Conservation (phyloP, 2,329 filamentous ascomycete genomes). For the Calonectria fujianensis region DNA sequence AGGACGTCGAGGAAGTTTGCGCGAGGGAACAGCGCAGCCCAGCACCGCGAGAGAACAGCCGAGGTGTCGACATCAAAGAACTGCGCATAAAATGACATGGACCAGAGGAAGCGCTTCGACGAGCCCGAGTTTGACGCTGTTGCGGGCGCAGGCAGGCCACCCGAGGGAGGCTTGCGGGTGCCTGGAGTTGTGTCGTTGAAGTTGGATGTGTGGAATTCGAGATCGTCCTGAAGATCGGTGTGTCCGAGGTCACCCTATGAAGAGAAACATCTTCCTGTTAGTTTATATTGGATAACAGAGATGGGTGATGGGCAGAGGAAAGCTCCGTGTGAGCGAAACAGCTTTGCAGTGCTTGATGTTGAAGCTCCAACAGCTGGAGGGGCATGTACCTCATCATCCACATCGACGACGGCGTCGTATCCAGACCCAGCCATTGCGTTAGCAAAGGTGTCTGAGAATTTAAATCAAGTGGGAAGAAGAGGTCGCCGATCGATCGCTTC, state of each 20-base stretch:
- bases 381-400: conserved; percentile 88
- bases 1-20: conserved; percentile 97
- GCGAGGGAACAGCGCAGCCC: conserved; percentile 90
- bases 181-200: conserved; percentile 78
- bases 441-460: conserved; percentile 24
- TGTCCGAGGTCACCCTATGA: conserved; percentile 95
- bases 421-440: conserved; percentile 85
- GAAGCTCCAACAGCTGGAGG: conserved; percentile 42
- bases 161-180: conserved; percentile 68
- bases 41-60: conserved; percentile 90
- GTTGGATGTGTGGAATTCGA: conserved; percentile 97
- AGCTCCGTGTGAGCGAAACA: conserved; percentile 12
- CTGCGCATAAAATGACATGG: conserved; percentile 93
- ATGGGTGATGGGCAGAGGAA: neutral
- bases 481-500: neutral
- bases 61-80: conserved; percentile 99
- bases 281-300: neutral
- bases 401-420: conserved; percentile 98
- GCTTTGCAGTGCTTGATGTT: conserved; percentile 29
- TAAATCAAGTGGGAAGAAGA: neutral
- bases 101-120: conserved; percentile 95
- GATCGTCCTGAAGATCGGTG: conserved; percentile 98
- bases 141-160: conserved; percentile 74
- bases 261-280: conserved; percentile 43
- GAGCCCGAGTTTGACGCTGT: conserved; percentile 68